phyloP scores from a whole-genome alignment of 164 flowering plant genomes.

The Pachysandra terminalis region DNA sequence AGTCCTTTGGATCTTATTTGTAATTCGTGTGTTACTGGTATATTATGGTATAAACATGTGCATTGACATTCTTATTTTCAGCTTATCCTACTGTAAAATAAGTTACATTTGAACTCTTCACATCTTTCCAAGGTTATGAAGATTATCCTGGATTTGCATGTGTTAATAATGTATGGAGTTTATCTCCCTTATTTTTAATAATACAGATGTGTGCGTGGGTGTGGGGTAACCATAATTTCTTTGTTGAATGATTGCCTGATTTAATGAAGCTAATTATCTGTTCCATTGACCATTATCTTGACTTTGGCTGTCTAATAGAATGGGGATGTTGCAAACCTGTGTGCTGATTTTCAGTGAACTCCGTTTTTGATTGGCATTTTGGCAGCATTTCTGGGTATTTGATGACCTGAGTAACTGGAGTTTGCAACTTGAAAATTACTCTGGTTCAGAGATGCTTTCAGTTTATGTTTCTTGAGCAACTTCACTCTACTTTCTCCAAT shows the following conservation, averaged over 20 bases:
- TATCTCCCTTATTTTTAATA: too few relatives aligned
- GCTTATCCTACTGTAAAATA: too few relatives aligned
- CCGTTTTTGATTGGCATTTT: neutral
- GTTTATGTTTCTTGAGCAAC: neutral
- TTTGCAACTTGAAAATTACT: neutral
- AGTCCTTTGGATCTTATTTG: too few relatives aligned
- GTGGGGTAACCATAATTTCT: neutral
- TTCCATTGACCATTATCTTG: neutral
- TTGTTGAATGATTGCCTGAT: too few relatives aligned
- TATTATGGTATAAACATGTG: too few relatives aligned
- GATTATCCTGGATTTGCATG: too few relatives aligned
- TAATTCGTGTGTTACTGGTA: too few relatives aligned
- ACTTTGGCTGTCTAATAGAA: neutral
- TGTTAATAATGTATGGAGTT: too few relatives aligned
- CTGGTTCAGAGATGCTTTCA: neutral
- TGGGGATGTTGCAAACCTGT: neutral
- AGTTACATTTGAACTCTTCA: too few relatives aligned
- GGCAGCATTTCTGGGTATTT: neutral
- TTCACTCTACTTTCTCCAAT: neutral
- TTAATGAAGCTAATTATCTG: neutral
- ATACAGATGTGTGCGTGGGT: too few relatives aligned
- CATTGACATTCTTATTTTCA: too few relatives aligned
- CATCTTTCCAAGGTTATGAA: too few relatives aligned
- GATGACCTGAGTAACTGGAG: neutral
- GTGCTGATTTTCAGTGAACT: neutral